A percentile compares a stretch with the other conserved stretches of the same genome.
Evolutionary conservation across 2,329 filamentous ascomycete species (phyloP).

Genomic region (Orbilia blumenaviensis): DNA sequence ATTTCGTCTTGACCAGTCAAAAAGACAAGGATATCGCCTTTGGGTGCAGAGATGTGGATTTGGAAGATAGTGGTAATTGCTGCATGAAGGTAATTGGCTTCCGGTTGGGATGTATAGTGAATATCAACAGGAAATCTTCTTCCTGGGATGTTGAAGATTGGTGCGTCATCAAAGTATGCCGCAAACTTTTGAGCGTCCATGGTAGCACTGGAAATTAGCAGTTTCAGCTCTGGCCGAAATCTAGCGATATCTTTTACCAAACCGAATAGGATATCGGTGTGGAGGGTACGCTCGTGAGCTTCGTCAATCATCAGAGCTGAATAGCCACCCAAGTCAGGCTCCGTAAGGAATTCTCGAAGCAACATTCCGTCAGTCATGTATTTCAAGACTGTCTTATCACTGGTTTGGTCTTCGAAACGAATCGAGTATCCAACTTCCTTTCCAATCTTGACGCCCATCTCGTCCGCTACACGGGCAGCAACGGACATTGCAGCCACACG

Average conservation of each 20-base stretch:
- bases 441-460: constrained; percentile 88
- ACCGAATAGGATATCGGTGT: constrained; percentile 88
- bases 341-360: constrained; percentile 85
- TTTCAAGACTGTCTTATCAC: constrained; percentile 88
- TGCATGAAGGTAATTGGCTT: constrained; percentile 91
- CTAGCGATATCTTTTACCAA: constrained; percentile 87
- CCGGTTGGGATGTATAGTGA: constrained; percentile 87
- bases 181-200: constrained; percentile 94
- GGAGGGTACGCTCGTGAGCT: constrained; percentile 90
- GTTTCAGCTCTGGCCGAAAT: constrained; percentile 82
- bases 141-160: constrained; percentile 94
- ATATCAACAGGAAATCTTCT: constrained; percentile 89
- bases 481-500: constrained; percentile 98
- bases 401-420: constrained; percentile 91
- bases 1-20: constrained; percentile 97
- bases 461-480: constrained; percentile 92
- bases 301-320: constrained; percentile 96
- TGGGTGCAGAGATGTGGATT: constrained; percentile 79
- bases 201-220: constrained; percentile 92
- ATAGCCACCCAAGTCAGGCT: constrained; percentile 83
- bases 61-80: constrained; percentile 94
- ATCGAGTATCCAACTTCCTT: constrained; percentile 94
- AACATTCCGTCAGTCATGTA: constrained; percentile 99
- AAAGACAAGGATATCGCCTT: constrained; percentile 94
- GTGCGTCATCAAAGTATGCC: constrained; percentile 87